phyloP scores from a whole-genome alignment of 345 rosid genomes.

The Eutrema heterophyllum region DNA sequence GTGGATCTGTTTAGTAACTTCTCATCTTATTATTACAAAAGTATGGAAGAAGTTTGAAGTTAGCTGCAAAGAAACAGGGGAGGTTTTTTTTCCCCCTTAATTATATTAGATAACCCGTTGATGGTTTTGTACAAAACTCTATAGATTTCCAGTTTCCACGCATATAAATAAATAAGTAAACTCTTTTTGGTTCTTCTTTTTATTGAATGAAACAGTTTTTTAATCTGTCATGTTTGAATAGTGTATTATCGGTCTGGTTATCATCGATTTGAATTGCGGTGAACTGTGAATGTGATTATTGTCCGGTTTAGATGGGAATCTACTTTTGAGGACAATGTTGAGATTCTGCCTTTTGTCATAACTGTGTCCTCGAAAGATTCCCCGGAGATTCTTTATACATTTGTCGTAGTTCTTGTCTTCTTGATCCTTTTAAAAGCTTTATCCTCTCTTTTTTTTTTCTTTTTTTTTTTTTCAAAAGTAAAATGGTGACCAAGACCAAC shows the following conservation, averaged over 20 bases:
- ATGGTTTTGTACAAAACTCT: slow-evolving; percentile 19
- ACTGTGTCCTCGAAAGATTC: not conserved
- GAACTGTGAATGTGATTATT: not conserved
- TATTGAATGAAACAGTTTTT: not conserved
- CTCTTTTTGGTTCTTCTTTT: not conserved
- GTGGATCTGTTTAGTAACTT: slow-evolving; percentile 13
- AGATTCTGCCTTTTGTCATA: slow-evolving; percentile 4
- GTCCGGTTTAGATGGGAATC: slow-evolving; percentile 9
- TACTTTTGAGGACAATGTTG: not conserved
- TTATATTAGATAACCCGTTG: not conserved
- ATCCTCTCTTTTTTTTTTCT: not conserved
- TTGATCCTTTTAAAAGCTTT: not conserved
- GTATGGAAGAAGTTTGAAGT: slow-evolving; percentile 33
- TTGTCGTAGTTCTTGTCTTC: not conserved
- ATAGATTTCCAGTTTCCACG: slow-evolving; percentile 21
- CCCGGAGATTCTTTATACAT: not conserved
- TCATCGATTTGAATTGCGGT: not conserved
- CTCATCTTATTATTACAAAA: slow-evolving; percentile 28
- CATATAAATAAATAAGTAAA: slow-evolving; percentile 14
- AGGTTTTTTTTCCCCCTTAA: not conserved
- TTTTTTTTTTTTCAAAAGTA: not conserved
- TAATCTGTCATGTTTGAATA: not conserved
- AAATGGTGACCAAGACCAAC: not conserved
- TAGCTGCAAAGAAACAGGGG: slow-evolving; percentile 17
- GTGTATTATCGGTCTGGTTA: not conserved